Percentiles rank a stretch among this genome's conserved stretches.
These are phyloP conservation scores for Gossypium lobatum DNA, from an alignment of 441 rosid species.

Conservation along the genomic window DNA sequence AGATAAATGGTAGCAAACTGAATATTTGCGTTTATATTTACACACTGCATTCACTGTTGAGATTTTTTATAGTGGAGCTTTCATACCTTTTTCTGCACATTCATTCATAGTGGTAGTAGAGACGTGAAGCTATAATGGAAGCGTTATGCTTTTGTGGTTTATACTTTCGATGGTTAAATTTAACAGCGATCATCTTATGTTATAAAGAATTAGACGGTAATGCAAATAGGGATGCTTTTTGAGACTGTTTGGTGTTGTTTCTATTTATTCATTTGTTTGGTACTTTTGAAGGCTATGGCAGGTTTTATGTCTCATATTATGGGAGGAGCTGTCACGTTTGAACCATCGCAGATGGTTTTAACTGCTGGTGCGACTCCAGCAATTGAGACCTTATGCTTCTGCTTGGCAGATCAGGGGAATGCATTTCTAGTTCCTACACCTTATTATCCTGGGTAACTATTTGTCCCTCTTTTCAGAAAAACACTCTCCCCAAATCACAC, in stretches of 20 bases:
- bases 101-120: neutral
- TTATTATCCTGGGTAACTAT: slow-evolving; percentile 70
- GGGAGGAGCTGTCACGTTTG: slow-evolving; percentile 45
- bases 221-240: neutral
- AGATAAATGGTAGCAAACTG: neutral
- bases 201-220: neutral
- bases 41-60: neutral
- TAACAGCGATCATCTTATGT: neutral
- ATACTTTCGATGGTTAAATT: neutral
- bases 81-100: neutral
- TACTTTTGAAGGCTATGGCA: slow-evolving; percentile 59
- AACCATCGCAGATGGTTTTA: slow-evolving; percentile 61
- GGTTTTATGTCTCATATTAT: slow-evolving; percentile 65
- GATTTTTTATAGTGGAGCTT: neutral
- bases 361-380: slow-evolving; percentile 81
- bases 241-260: neutral
- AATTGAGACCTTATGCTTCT: slow-evolving; percentile 70
- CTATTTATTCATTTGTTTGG: slow-evolving; percentile 5
- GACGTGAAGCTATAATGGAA: neutral
- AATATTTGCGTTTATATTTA: neutral
- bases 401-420: slow-evolving; percentile 86
- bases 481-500: neutral
- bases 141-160: neutral
- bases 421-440: slow-evolving; percentile 83
- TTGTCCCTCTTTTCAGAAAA: neutral